Conservation (phyloP, 441 rosid genomes). For the Euphorbia celastroides region DNA sequence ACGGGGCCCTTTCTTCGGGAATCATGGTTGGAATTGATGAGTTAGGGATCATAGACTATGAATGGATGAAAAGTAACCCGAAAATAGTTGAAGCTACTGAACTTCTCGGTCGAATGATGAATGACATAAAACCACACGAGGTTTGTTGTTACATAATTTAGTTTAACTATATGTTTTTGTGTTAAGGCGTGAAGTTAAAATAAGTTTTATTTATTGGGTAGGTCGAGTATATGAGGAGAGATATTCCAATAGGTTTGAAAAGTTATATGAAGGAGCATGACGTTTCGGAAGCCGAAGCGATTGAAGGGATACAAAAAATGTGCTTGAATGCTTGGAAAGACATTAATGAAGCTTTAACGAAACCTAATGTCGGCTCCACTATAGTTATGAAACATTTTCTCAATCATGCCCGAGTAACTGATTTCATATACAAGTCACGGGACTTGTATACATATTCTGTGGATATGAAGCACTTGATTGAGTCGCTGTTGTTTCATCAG, state of each 20-base stretch:
- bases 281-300: constrained; percentile 17
- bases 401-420: constrained; percentile 8
- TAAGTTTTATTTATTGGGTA: not conserved
- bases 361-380: constrained; percentile 14
- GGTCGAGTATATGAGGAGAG: constrained; percentile 21
- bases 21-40: constrained; percentile 6
- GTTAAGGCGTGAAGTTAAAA: not conserved
- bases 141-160: not conserved
- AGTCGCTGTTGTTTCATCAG: constrained; percentile 3
- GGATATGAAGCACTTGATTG: constrained; percentile 2
- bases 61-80: constrained; percentile 19
- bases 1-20: not conserved
- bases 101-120: constrained; percentile 14
- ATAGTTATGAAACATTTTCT: constrained; percentile 8
- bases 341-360: constrained; percentile 24
- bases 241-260: constrained; percentile 16
- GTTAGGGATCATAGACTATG: not conserved
- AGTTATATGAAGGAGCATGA: constrained; percentile 29
- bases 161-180: not conserved
- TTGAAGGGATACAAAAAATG: constrained; percentile 6
- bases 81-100: constrained; percentile 10
- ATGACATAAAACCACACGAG: constrained; percentile 15
- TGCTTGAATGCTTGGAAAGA: constrained; percentile 26
- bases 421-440: constrained; percentile 1
- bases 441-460: constrained; percentile 14